These are phyloP conservation scores for Pseudocercospora ulei DNA, from an alignment of 2,329 filamentous ascomycete species.

Conservation along the genomic window DNA sequence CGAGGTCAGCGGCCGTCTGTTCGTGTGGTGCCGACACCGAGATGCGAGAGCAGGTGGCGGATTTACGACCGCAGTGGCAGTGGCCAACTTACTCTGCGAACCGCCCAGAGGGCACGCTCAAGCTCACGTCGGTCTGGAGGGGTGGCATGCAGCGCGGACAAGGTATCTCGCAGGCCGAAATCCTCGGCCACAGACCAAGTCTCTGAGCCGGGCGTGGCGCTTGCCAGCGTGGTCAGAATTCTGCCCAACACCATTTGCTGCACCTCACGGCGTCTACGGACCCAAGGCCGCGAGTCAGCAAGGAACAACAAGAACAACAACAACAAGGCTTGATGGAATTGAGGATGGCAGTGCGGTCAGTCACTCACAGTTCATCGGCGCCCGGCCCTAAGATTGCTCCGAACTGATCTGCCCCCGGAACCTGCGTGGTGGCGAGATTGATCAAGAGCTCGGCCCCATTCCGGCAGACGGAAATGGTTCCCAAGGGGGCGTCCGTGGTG, in stretches of 20 bases:
- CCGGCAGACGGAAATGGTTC: constrained; percentile 14
- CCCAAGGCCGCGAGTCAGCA: too few species aligned
- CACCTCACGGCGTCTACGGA: constrained; percentile 7
- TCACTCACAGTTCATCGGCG: constrained; percentile 6
- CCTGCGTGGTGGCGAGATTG: constrained; percentile 14
- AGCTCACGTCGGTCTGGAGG: constrained; percentile 8
- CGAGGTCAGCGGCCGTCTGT: too few species aligned
- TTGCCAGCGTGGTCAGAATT: constrained; percentile 7
- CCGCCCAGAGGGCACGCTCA: constrained; percentile 6
- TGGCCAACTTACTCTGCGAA: constrained; percentile 9
- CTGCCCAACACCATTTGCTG: constrained; percentile 11
- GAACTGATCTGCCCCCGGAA: constrained; percentile 13
- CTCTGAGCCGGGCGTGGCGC: neutral
- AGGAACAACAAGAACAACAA: too few species aligned
- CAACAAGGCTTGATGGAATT: too few species aligned
- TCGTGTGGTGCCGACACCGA: too few species aligned
- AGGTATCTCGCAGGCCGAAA: constrained; percentile 10
- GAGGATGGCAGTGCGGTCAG: too few species aligned
- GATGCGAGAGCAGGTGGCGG: too few species aligned
- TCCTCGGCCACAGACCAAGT: constrained; percentile 1
- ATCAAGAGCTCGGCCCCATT: constrained; percentile 14
- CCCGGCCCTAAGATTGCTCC: constrained; percentile 11
- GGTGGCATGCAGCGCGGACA: constrained; percentile 5
- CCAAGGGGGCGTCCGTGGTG: constrained; percentile 16
- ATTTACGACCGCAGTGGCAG: too few species aligned